These are phyloP conservation scores for Ophiocytium majus DNA, from an alignment of 352 stramenopile species.

Conservation along the genomic window DNA sequence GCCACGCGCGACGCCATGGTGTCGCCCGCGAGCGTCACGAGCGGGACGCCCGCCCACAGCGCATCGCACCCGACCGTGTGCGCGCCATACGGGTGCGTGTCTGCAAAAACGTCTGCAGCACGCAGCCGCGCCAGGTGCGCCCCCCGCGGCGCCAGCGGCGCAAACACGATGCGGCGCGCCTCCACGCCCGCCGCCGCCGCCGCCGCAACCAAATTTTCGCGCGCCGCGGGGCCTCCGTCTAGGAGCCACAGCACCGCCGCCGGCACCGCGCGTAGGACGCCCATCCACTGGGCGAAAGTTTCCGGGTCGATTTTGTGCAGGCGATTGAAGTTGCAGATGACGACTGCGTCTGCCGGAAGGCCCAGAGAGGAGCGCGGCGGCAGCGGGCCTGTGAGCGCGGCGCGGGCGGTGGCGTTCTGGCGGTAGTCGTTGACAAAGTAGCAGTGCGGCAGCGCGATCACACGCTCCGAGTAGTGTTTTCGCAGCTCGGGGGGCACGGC, in stretches of 20 bases:
- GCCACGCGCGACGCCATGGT: conserved; percentile 81
- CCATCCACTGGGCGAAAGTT: conserved; percentile 84
- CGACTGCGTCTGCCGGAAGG: conserved; percentile 74
- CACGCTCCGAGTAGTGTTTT: conserved; percentile 76
- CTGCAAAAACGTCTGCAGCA: conserved; percentile 81
- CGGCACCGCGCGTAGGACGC: conserved; percentile 60
- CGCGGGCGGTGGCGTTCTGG: conserved; percentile 69
- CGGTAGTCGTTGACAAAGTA: conserved; percentile 89
- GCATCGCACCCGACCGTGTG: conserved; percentile 85
- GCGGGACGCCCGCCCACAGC: conserved; percentile 83
- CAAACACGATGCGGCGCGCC: conserved; percentile 33
- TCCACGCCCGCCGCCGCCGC: conserved; percentile 33
- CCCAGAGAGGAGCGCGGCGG: conserved; percentile 24
- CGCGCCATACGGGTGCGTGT: conserved; percentile 81
- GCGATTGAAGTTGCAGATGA: conserved; percentile 91
- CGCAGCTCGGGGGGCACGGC: conserved; percentile 66
- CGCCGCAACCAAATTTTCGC: conserved; percentile 28
- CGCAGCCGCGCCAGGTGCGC: conserved; percentile 81
- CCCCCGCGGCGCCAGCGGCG: conserved; percentile 64
- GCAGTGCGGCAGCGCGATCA: conserved; percentile 82
- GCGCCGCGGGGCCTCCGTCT: conserved; percentile 35
- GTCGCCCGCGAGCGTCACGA: conserved; percentile 80
- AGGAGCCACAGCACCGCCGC: conserved; percentile 41
- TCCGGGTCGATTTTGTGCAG: conserved; percentile 88
- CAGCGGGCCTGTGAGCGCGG: conserved; percentile 60